Conservation (phyloP, 1,139 yeast species). For the Geotrichum restrictum region DNA sequence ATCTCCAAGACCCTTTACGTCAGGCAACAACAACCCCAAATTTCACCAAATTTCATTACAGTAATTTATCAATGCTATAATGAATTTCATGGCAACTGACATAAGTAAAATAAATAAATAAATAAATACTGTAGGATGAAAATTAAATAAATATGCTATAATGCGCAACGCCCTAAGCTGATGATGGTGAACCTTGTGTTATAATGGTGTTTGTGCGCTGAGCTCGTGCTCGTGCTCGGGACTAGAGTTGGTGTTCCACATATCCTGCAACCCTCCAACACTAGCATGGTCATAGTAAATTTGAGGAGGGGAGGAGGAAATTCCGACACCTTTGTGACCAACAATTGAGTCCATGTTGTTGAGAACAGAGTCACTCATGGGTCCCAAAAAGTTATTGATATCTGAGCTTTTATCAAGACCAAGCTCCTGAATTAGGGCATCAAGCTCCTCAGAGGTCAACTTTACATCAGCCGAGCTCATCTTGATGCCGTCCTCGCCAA, state of each 20-base stretch:
- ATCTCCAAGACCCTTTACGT: too few species aligned
- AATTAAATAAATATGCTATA: too few species aligned
- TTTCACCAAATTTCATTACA: too few species aligned
- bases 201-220: too few species aligned
- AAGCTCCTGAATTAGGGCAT: background rate
- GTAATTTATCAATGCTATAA: too few species aligned
- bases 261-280: background rate
- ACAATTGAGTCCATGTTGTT: background rate
- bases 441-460: background rate
- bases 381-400: background rate
- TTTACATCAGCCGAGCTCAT: background rate
- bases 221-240: background rate
- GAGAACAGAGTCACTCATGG: background rate
- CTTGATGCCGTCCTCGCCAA: too few species aligned
- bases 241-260: background rate
- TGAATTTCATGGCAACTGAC: too few species aligned
- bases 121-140: background rate
- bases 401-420: background rate
- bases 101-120: too few species aligned
- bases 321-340: background rate
- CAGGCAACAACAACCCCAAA: too few species aligned
- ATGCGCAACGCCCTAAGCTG: too few species aligned
- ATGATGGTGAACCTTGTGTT: background rate
- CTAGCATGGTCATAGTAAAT: background rate
- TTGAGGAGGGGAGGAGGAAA: constrained; percentile 4